phyloP scores from a whole-genome alignment of 2,329 filamentous ascomycete species.

The Dothideomycetes sp. region DNA sequence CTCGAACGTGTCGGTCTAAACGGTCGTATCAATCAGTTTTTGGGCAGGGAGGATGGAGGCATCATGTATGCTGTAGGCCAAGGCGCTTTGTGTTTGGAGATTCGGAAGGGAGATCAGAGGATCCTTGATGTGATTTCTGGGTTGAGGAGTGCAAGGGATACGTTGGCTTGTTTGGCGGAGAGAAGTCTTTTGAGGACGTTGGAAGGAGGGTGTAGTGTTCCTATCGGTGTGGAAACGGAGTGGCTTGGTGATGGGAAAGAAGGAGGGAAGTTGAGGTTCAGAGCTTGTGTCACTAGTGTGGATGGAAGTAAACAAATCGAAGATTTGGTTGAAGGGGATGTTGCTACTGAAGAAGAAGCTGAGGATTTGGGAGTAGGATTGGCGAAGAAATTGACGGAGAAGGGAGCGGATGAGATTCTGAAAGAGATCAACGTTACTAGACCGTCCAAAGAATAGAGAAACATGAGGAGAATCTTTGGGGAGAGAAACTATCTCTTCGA shows the following conservation, averaged over 20 bases:
- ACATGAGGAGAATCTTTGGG: too few species aligned
- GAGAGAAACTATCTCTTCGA: too few species aligned
- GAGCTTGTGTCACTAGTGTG: conserved; percentile 68
- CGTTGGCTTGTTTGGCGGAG: conserved; percentile 65
- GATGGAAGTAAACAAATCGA: conserved; percentile 67
- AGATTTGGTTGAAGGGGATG: conserved; percentile 42
- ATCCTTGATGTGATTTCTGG: conserved; percentile 50
- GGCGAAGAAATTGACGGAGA: conserved; percentile 58
- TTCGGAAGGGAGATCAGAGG: conserved; percentile 57
- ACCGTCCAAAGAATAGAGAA: too few species aligned
- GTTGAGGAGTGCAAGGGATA: conserved; percentile 56
- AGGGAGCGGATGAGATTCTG: conserved; percentile 71
- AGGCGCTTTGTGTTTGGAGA: conserved; percentile 76
- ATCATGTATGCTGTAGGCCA: conserved; percentile 76
- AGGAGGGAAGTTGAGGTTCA: conserved; percentile 53
- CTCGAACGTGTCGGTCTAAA: conserved; percentile 62
- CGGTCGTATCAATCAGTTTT: conserved; percentile 64
- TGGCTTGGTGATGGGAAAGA: conserved; percentile 47
- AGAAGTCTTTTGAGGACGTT: conserved; percentile 72
- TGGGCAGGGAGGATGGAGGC: conserved; percentile 62
- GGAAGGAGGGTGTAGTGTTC: conserved; percentile 87
- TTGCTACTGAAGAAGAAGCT: conserved; percentile 56
- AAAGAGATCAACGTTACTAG: conserved; percentile 47
- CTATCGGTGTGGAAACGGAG: conserved; percentile 68
- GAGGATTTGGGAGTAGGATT: conserved; percentile 64